Base-by-base conservation (phyloP, 2,329 filamentous ascomycete genomes). In the Fusarium camptoceras region DNA sequence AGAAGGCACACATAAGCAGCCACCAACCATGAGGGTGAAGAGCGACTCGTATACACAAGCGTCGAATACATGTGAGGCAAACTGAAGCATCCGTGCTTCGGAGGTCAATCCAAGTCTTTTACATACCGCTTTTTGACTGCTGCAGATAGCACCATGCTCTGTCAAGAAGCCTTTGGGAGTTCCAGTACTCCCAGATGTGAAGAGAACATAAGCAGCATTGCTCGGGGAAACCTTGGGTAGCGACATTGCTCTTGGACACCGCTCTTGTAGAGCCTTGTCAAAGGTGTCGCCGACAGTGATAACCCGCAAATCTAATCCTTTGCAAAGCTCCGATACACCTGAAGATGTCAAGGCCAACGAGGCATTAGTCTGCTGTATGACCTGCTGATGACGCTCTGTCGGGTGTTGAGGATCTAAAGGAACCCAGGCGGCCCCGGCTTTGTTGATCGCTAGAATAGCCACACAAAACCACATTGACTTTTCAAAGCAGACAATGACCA, bases 161-260 rank as follows among this genome's bases (percentile, higher is more conserved):
- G 30, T 18, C 18, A 48, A 27, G 22, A 48, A 27, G 10, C 44
- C 44, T 31, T 48, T 48, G 30, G 44, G 44, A 15, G 30, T 15
- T 6, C 86, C 86, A 0, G 86, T 88, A 41, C 83, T 87, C 25
- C 86, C 86, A 5, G 85, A 88, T 7, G 86, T 88, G 73, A 87
- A 88, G 70, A 87, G 83, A 64, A 85, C 83, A 48, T 78, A 77
- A 0, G n/a, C 18, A 10, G n/a, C 18, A 48, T 31, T 22, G 31
- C 25, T 25, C 6, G 25, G 25, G 9, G 25, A 25, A 25, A 25
- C 25, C 6, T 25, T 8, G 6, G 25, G 25, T 25, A 25, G 25
- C 9, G 25, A 25, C 25, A 25, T 8, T 25, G 7, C 25, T 25
- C 25, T 25, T 25, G 25, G 25, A 25, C 25, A 7, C 25, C 25